These are phyloP conservation scores for Cadophora sp. DNA, from an alignment of 2,329 filamentous ascomycete species.

Conservation along the genomic window DNA sequence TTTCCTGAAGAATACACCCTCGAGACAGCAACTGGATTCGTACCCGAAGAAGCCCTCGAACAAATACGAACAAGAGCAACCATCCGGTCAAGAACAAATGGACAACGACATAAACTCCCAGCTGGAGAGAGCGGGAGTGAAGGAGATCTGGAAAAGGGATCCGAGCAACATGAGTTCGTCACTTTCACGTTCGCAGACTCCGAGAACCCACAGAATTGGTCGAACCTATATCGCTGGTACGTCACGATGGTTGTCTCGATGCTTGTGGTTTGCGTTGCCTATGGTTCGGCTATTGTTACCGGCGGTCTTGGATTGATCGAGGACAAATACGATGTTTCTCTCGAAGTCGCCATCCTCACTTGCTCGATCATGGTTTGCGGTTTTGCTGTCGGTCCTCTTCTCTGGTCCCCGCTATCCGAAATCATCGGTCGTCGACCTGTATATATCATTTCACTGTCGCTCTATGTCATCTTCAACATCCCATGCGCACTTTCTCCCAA, in stretches of 20 bases:
- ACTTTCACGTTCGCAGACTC: conserved; percentile 16
- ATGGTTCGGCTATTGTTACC: conserved; percentile 12
- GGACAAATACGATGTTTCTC: conserved; percentile 16
- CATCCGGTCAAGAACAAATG: background rate
- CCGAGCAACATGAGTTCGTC: conserved; percentile 12
- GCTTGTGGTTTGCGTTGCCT: conserved; percentile 12
- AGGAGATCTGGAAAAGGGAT: conserved; percentile 10
- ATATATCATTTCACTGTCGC: background rate
- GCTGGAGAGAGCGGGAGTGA: background rate
- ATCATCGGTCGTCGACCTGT: background rate
- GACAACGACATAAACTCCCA: background rate
- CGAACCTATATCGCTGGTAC: conserved; percentile 9
- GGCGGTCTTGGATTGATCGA: conserved; percentile 15
- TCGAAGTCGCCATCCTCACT: conserved; percentile 18
- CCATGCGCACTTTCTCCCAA: conserved; percentile 53
- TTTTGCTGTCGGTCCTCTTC: conserved; percentile 62
- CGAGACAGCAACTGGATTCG: conserved; percentile 19
- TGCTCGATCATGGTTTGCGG: conserved; percentile 56
- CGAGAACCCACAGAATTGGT: conserved; percentile 20
- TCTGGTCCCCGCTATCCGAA: conserved; percentile 60
- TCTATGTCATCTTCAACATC: conserved; percentile 56
- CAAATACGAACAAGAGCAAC: conserved; percentile 14
- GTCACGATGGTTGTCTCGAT: conserved; percentile 13
- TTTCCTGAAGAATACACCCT: conserved; percentile 23
- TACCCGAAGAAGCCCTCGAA: conserved; percentile 12